Evolutionary conservation across 176 grass and related monocot genomes (phyloP).

Genomic region (Thalia dealbata): DNA sequence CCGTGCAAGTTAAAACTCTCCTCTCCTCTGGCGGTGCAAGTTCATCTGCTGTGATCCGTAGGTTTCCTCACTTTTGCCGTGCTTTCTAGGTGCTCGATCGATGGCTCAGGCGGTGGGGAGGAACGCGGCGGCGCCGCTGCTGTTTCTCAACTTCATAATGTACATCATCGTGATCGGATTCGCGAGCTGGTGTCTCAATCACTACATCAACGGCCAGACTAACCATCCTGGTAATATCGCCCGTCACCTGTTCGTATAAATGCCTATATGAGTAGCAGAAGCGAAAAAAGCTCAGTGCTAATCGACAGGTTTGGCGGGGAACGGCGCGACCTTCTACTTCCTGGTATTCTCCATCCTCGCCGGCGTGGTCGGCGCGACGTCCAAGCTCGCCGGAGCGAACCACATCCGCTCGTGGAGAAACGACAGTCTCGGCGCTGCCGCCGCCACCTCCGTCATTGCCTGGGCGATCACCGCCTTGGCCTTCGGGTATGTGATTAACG

Average conservation of each 20-base stretch:
- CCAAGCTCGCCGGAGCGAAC: conserved; percentile 42
- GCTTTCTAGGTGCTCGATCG: too few relatives aligned
- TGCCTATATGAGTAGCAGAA: too few relatives aligned
- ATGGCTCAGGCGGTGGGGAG: conserved; percentile 25
- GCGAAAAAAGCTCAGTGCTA: too few relatives aligned
- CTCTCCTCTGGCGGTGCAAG: too few relatives aligned
- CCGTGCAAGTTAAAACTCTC: too few relatives aligned
- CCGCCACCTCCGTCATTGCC: conserved; percentile 35
- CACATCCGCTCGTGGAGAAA: conserved; percentile 53
- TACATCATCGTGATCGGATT: conserved; percentile 50
- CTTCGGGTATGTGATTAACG: conserved; percentile 38
- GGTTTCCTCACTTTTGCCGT: too few relatives aligned
- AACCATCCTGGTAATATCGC: conserved; percentile 5
- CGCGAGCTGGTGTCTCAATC: conserved; percentile 76
- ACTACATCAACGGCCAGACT: conserved; percentile 62
- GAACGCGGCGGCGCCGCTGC: conserved; percentile 49
- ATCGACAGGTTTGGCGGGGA: conserved; percentile 42
- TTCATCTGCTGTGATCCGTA: too few relatives aligned
- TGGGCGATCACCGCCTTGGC: conserved; percentile 68
- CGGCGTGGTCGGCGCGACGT: conserved; percentile 51
- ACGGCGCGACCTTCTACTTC: conserved; percentile 80
- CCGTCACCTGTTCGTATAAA: too few relatives aligned
- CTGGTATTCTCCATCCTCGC: conserved; percentile 58
- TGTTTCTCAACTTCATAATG: conserved; percentile 72
- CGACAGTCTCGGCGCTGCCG: conserved; percentile 42